Percentiles rank a stretch among this genome's conserved stretches.
phyloP scores from a whole-genome alignment of 2,329 filamentous ascomycete genomes.

The Arthroderma sp. region DNA sequence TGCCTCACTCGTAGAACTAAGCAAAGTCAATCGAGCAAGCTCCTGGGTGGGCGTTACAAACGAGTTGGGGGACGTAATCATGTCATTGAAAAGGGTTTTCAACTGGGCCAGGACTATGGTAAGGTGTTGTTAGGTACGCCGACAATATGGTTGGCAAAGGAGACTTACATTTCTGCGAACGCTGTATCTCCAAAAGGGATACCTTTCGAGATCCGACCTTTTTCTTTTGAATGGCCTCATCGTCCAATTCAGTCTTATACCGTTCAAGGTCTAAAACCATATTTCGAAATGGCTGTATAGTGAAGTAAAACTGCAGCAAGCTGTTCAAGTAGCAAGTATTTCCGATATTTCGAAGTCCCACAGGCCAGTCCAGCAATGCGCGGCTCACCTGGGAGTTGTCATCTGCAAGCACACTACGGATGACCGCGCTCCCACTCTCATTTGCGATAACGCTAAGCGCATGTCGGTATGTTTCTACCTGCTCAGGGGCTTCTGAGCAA shows the following conservation, averaged over 20 bases:
- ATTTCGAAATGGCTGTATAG: slow-evolving; percentile 66
- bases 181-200: slow-evolving; percentile 44
- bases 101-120: slow-evolving; percentile 65
- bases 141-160: slow-evolving; percentile 7
- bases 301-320: slow-evolving; percentile 88
- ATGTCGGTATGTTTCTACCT: slow-evolving; percentile 34
- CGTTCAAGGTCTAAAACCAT: slow-evolving; percentile 66
- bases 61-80: slow-evolving; percentile 51
- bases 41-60: slow-evolving; percentile 62
- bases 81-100: slow-evolving; percentile 54
- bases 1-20: slow-evolving; percentile 46
- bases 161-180: slow-evolving; percentile 62
- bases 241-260: slow-evolving; percentile 55
- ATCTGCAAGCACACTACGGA: slow-evolving; percentile 26
- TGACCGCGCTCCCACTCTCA: slow-evolving; percentile 29
- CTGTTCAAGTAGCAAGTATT: slow-evolving; percentile 99
- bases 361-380: slow-evolving; percentile 50
- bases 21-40: slow-evolving; percentile 67
- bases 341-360: slow-evolving; percentile 83
- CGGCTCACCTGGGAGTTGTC: slow-evolving; percentile 22
- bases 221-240: slow-evolving; percentile 52
- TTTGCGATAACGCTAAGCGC: slow-evolving; percentile 39
- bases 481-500: slow-evolving; percentile 36
- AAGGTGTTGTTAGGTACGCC: slow-evolving; percentile 5
- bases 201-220: slow-evolving; percentile 64